A percentile compares a stretch with the other conserved stretches of the same genome.
phyloP scores from a whole-genome alignment of 768 basidiomycete species.

The Pulveroboletus sp. region DNA sequence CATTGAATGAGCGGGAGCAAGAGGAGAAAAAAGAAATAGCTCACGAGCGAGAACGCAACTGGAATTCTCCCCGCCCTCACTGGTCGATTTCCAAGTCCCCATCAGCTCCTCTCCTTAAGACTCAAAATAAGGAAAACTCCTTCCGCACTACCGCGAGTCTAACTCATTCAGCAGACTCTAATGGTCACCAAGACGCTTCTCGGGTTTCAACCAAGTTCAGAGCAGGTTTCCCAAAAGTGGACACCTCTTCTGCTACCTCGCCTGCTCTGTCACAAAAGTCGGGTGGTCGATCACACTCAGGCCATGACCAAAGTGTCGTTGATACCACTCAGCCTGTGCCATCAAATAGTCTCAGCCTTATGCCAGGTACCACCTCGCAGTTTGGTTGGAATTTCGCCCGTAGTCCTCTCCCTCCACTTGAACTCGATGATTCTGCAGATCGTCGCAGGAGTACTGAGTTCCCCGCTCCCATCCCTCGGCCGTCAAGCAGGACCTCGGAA shows the following conservation, averaged over 20 bases:
- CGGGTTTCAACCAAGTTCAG: conserved; percentile 1
- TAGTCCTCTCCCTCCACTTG: conserved; percentile 37
- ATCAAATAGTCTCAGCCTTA: conserved; percentile 6
- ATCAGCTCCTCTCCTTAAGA: conserved; percentile 4
- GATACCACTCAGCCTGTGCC: not conserved
- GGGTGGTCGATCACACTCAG: conserved; percentile 1
- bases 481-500: conserved; percentile 25
- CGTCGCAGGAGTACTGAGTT: conserved; percentile 20
- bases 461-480: conserved; percentile 22
- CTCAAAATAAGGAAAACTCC: not conserved
- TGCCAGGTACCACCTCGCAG: conserved; percentile 23
- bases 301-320: not conserved
- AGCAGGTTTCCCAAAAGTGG: not conserved
- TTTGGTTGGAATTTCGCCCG: conserved; percentile 41
- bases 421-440: conserved; percentile 27
- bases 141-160: conserved; percentile 21
- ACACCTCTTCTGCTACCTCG: not conserved
- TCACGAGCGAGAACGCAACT: conserved; percentile 63
- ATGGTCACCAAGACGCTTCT: conserved; percentile 6
- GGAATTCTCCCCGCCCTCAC: conserved; percentile 61
- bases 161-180: conserved; percentile 5
- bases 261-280: conserved; percentile 1
- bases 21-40: conserved; percentile 31
- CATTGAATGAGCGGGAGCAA: conserved; percentile 29
- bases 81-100: conserved; percentile 38